Base-by-base conservation (phyloP, 2,329 filamentous ascomycete genomes). In the Colletotrichum spinosum region DNA sequence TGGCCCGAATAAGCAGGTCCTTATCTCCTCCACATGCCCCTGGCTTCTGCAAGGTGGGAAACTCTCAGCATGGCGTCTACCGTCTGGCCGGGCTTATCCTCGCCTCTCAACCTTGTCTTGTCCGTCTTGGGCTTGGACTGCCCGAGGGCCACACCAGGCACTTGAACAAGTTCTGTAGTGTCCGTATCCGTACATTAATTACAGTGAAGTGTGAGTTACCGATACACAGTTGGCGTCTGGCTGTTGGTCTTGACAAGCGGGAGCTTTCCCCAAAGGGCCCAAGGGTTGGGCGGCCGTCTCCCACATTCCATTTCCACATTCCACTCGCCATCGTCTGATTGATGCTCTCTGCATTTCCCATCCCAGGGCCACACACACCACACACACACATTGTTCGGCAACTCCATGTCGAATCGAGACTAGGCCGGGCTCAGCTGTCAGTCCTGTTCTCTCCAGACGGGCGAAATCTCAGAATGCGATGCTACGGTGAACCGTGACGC, bases 1-100 rank as follows among this genome's bases (percentile, higher is more conserved):
- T 66, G 52, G 11, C 52, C 63, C n/a, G 57, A 66, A 62, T 53
- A 62, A 56, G 63, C 63, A 66, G 63, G 58, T 63, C 62, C 52
- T 62, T 66, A 66, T 63, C 63, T 66, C 58, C 58, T 62, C 62
- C 62, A 62, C 62, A 61, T n/a, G 45, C 9, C 38, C 45, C 60
- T 25, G 48, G 53, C 39, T 8, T 17, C 38, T 42, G 25, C 56
- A 17, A 17, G 35, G 39, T 59, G 44, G 50, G 37, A 33, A 41
- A 35, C 11, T 46, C 15, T 46, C 5, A 37, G 48, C 58, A 65
- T 62, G 62, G 58, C 7, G 56, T 62, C 17, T 17, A 17, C 17
- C 17, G 17, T 17, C 15, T 35, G 46, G 12, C 52, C 62, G 52
- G 62, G 62, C 58, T 62, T 65, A 62, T 65, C 62, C 63, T 65